Conservation (phyloP, 2,329 filamentous ascomycete species). For the Neonectria coccinea region DNA sequence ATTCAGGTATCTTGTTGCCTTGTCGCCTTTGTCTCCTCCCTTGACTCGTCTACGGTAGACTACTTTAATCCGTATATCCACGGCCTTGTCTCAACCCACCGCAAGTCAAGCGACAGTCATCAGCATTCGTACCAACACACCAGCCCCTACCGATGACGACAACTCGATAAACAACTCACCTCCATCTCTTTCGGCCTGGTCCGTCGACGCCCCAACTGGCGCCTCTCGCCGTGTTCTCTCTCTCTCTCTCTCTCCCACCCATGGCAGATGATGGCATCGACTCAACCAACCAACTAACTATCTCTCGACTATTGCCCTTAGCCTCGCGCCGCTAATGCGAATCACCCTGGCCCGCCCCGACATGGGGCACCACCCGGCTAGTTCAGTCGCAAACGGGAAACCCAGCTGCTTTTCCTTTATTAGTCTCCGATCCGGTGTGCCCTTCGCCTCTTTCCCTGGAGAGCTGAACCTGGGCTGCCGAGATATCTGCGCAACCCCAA, state of each 20-base stretch:
- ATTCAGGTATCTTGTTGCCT: not conserved
- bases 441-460: constrained; percentile 8
- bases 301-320: constrained; percentile 23
- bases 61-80: not conserved
- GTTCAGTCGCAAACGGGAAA: not conserved
- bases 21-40: not conserved
- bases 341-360: constrained; percentile 39
- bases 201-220: constrained; percentile 38
- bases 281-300: constrained; percentile 30
- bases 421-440: constrained; percentile 19
- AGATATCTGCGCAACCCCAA: not conserved
- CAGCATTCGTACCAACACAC: not conserved
- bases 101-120: not conserved
- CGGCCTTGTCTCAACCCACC: not conserved
- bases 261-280: constrained; percentile 18
- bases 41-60: not conserved
- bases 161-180: constrained; percentile 6
- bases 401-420: constrained; percentile 8
- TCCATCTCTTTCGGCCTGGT: constrained; percentile 38
- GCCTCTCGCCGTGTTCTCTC: constrained; percentile 10
- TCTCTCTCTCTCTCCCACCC: constrained; percentile 9
- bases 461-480: constrained; percentile 10
- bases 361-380: constrained; percentile 7
- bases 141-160: not conserved
- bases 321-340: constrained; percentile 43